Percentiles rank a stretch among this genome's conserved stretches.
These are phyloP conservation scores for Funneliformis caledonium DNA, from an alignment of 371 early-diverging fungal species.

Conservation along the genomic window DNA sequence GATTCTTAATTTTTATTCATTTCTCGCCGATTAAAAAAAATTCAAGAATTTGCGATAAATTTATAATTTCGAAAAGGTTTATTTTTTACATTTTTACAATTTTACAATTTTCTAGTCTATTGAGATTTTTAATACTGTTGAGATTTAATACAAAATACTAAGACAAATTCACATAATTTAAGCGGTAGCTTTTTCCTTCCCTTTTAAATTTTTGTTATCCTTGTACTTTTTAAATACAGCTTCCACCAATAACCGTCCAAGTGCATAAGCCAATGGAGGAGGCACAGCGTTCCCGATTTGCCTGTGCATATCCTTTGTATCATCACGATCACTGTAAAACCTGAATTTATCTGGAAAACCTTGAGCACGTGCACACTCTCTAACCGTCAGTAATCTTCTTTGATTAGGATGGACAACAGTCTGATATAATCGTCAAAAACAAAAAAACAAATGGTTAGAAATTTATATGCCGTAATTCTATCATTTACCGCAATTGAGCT, in stretches of 20 bases:
- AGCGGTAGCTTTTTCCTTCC: background rate
- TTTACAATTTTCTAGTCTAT: no score
- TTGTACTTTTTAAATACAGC: constrained; percentile 48
- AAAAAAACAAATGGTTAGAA: background rate
- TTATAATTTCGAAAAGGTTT: no score
- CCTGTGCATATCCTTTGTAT: constrained; percentile 54
- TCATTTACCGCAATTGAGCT: background rate
- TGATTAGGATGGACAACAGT: constrained; percentile 65
- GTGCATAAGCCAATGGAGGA: constrained; percentile 57
- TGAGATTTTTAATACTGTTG: no score
- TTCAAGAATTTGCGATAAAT: no score
- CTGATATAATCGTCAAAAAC: constrained; percentile 21
- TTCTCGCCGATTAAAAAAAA: no score
- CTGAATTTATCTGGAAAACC: constrained; percentile 67
- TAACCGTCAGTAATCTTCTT: constrained; percentile 57
- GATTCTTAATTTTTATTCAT: no score
- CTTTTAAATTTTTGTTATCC: background rate
- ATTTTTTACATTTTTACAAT: no score
- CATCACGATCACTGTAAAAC: constrained; percentile 46
- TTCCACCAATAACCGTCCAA: constrained; percentile 51
- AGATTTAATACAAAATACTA: no score
- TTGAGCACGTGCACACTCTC: constrained; percentile 67
- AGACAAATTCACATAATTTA: no score
- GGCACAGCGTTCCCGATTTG: constrained; percentile 73
- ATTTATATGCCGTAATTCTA: background rate